phyloP scores from a whole-genome alignment of 192 early-diverging fungal genomes.

The Geranomyces michiganensis region DNA sequence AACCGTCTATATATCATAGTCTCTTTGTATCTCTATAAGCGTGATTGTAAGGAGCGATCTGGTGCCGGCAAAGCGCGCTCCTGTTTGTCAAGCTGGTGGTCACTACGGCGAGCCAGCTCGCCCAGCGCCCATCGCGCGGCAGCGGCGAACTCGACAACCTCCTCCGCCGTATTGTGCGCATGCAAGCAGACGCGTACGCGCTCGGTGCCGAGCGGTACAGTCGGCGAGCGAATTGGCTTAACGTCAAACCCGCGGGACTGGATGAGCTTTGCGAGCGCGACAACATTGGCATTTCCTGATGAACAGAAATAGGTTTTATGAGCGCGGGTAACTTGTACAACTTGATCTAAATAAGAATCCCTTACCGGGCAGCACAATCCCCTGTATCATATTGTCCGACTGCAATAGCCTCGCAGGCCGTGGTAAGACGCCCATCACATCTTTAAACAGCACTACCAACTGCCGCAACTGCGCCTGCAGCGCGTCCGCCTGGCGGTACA shows the following conservation, averaged over 20 bases:
- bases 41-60: no score
- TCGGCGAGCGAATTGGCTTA: constrained; percentile 77
- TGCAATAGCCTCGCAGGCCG: constrained; percentile 50
- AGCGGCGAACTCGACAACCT: constrained; percentile 53
- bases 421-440: constrained; percentile 15
- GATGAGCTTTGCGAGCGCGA: constrained; percentile 45
- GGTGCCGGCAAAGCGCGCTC: no score
- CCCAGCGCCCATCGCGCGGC: constrained; percentile 32
- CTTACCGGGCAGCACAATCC: constrained; percentile 71
- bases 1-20: no score
- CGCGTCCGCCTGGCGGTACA: constrained; percentile 55
- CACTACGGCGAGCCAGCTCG: not conserved
- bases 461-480: constrained; percentile 46
- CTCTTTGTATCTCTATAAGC: no score
- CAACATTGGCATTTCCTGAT: constrained; percentile 58
- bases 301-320: not conserved
- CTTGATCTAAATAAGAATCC: not conserved
- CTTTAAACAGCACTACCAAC: constrained; percentile 59
- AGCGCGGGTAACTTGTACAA: no score
- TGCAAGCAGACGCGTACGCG: constrained; percentile 86
- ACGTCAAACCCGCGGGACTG: constrained; percentile 65
- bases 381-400: constrained; percentile 76
- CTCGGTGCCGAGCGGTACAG: constrained; percentile 76
- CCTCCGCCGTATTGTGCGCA: constrained; percentile 67
- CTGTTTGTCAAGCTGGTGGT: no score